These are phyloP conservation scores for Asterionellopsis glacialis DNA, from an alignment of 108 stramenopile genomes.

Conservation along the genomic window DNA sequence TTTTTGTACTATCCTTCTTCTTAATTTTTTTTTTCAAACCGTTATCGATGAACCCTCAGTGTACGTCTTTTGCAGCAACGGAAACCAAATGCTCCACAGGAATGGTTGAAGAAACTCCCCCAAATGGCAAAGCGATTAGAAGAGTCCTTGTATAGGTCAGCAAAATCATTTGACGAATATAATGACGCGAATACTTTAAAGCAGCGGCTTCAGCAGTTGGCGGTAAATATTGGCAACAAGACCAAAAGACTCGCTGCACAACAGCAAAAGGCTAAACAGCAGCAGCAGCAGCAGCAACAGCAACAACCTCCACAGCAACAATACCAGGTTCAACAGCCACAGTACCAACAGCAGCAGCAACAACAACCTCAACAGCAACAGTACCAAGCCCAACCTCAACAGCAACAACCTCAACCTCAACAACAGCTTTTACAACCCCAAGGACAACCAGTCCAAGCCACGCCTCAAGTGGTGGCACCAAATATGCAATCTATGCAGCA, in stretches of 20 bases:
- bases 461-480: no score
- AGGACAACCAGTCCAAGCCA: slow-evolving; percentile 21
- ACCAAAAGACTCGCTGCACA: slow-evolving; percentile 45
- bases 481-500: not conserved
- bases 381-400: slow-evolving; percentile 39
- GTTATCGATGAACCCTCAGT: no score
- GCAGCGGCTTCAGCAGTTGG: slow-evolving; percentile 88
- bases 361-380: slow-evolving; percentile 22
- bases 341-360: slow-evolving; percentile 25
- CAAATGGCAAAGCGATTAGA: slow-evolving; percentile 96
- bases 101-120: slow-evolving; percentile 93
- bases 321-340: slow-evolving; percentile 28
- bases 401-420: slow-evolving; percentile 20
- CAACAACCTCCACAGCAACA: slow-evolving; percentile 14
- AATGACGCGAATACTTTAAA: slow-evolving; percentile 89
- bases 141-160: slow-evolving; percentile 89
- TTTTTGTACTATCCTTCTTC: not conserved
- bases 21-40: no score
- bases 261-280: slow-evolving; percentile 19
- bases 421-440: slow-evolving; percentile 23
- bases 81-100: slow-evolving; percentile 91
- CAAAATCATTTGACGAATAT: slow-evolving; percentile 86
- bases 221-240: slow-evolving; percentile 89
- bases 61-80: slow-evolving; percentile 90
- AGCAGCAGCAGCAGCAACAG: slow-evolving; percentile 14